Evolutionary conservation across 441 rosid species (phyloP), one percentile per base, ranked within the genome.

Genomic region (Isatis lusitanica): DNA sequence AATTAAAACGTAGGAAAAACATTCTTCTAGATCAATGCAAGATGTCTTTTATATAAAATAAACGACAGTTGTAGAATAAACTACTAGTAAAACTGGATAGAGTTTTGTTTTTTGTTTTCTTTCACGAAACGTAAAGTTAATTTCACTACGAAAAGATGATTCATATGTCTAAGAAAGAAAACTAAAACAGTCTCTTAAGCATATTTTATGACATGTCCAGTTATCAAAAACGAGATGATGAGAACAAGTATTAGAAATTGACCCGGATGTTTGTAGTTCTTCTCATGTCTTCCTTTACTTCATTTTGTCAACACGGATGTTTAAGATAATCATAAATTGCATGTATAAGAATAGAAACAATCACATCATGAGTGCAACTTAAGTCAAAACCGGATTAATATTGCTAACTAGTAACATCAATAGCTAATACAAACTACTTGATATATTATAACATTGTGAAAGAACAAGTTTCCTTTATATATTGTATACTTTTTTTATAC

Each of bases 141-240:
- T 55, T 53, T 15, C 11, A 10, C 12, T 55, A 26, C 17, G 24
- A 24, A 44, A 63, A 26, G 7, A 74, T 17, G 36, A 46, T 10
- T 40, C 13, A 24, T 9, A 24, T 9, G 58, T 44, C 4, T 38
- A 47, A 26, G 15, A 30, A 48, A 56, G 9, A 9, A 17, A 42
- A 5, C 6, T 12, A 69, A 33, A 56, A 43, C 2, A 60, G 17
- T 28, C 8, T 28, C 8, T 50, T 30, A 2, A 40, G 44, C 30
- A 39, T 61, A 16, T 26, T 52, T 47, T 38, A 11, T 63, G 56
- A 68, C 66, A 71, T 9, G 62, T 30, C 62, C 39, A 59, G 55
- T 59, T 40, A 53, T 39, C 62, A 59, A 67, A 4, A 39, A 40
- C 73, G 63, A 59, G 63, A 74, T 50, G 78, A 74, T 50, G 78